Conservation (phyloP, 2,329 filamentous ascomycete genomes). For the Fusarium nanum region DNA sequence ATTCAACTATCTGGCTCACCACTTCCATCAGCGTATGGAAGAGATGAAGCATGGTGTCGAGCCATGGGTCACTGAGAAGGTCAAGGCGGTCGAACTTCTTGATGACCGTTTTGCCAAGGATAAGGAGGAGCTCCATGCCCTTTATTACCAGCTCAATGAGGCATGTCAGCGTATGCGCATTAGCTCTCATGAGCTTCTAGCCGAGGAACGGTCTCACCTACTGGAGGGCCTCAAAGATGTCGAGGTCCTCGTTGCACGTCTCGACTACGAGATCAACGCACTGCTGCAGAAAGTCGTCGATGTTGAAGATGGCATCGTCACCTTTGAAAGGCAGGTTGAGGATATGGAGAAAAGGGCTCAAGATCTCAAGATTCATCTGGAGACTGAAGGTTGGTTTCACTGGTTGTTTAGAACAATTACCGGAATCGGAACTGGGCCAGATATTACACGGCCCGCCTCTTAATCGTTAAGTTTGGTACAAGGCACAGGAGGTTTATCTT, state of each 20-base stretch:
- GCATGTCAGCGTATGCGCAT: conserved; percentile 76
- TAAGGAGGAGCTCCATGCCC: conserved; percentile 70
- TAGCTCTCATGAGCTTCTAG: conserved; percentile 74
- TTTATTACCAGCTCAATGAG: conserved; percentile 78
- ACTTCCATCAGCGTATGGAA: conserved; percentile 65
- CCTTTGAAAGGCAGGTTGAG: conserved; percentile 82
- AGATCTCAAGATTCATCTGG: conserved; percentile 70
- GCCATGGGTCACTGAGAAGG: conserved; percentile 70
- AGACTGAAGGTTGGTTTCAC: conserved; percentile 72
- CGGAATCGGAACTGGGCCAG: conserved; percentile 69
- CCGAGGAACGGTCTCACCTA: conserved; percentile 74
- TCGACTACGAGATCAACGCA: conserved; percentile 91
- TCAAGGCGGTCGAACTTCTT: conserved; percentile 67
- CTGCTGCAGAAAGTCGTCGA: conserved; percentile 86
- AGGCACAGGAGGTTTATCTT: conserved; percentile 10
- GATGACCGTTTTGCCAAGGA: conserved; percentile 72
- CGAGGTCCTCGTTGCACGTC: conserved; percentile 81
- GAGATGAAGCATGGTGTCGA: conserved; percentile 64
- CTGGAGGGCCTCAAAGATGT: conserved; percentile 81
- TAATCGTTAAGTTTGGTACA: conserved; percentile 20
- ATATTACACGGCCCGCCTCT: conserved; percentile 56
- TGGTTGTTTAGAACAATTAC: conserved; percentile 73
- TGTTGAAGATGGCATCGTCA: conserved; percentile 82
- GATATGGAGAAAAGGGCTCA: conserved; percentile 75
- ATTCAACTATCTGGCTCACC: conserved; percentile 65